Conservation (phyloP, 805 yeast genomes). For the Cyberlindnera mycetangii region DNA sequence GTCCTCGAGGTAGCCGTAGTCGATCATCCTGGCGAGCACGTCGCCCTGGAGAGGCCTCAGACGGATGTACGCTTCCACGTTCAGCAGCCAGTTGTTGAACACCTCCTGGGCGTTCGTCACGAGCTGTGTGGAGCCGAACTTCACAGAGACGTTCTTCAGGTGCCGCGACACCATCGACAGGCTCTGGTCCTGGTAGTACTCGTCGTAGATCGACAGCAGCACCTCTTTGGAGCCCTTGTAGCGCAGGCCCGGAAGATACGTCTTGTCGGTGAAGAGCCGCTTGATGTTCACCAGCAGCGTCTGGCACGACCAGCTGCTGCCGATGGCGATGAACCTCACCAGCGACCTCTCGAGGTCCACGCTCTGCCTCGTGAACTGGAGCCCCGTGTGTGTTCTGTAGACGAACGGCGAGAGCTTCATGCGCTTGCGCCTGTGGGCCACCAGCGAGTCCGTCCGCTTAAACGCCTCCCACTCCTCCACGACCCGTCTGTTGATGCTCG, state of each 20-base stretch:
- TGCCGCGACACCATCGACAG: constrained; percentile 21
- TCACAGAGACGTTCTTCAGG: constrained; percentile 7
- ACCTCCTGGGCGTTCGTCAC: constrained; percentile 15
- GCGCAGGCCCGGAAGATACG: constrained; percentile 2
- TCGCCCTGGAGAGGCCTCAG: constrained; percentile 24
- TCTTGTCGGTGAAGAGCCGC: constrained; percentile 18
- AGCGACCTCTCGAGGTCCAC: constrained; percentile 22
- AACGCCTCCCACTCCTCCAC: constrained; percentile 25
- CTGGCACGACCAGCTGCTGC: constrained; percentile 28
- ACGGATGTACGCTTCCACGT: constrained; percentile 22
- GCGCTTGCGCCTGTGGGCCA: background rate
- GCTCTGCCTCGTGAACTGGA: constrained; percentile 18
- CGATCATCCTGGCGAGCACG: constrained; percentile 22
- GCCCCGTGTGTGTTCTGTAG: constrained; percentile 19
- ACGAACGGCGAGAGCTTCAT: constrained; percentile 19
- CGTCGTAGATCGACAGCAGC: constrained; percentile 28
- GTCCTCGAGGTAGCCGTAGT: constrained; percentile 29
- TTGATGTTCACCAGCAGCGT: constrained; percentile 23
- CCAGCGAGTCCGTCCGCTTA: constrained; percentile 5
- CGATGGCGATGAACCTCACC: constrained; percentile 22
- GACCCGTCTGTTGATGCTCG: constrained; percentile 16
- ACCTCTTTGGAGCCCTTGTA: constrained; percentile 9
- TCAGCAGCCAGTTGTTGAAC: constrained; percentile 22
- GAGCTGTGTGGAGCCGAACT: constrained; percentile 11
- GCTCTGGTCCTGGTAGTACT: constrained; percentile 22